Evolutionary conservation across 192 early-diverging fungal species (phyloP).

Genomic region (Rhizophagus sp.): DNA sequence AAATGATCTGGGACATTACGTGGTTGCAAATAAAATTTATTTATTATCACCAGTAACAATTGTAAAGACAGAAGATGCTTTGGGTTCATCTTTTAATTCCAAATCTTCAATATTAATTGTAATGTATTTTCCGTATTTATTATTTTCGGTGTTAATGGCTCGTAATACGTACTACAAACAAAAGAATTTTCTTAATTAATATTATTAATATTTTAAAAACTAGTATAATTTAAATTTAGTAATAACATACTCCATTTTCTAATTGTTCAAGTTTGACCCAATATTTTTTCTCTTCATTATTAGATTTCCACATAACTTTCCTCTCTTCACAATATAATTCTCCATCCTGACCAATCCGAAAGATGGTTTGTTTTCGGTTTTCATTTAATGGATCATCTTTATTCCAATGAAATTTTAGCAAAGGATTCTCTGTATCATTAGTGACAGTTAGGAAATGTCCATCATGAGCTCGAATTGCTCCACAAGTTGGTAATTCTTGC

Average conservation of each 20-base stretch:
- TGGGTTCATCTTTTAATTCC: not conserved
- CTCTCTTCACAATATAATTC: not conserved
- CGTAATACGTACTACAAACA: not conserved
- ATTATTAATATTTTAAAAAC: too few species aligned
- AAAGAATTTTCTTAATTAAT: not conserved
- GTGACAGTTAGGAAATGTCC: not conserved
- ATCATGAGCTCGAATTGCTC: not conserved
- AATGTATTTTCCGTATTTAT: not conserved
- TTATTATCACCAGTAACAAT: not conserved
- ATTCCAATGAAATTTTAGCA: not conserved
- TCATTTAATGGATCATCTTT: not conserved
- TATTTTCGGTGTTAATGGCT: not conserved
- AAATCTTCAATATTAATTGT: not conserved
- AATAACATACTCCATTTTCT: not conserved
- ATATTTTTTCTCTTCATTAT: not conserved
- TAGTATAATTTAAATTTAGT: not conserved
- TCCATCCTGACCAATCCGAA: not conserved
- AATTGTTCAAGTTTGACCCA: not conserved
- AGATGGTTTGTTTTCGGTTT: not conserved
- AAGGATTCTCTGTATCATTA: not conserved
- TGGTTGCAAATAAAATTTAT: too few species aligned
- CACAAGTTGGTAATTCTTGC: not conserved
- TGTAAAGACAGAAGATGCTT: not conserved
- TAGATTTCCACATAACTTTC: not conserved
- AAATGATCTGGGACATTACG: too few species aligned